Evolutionary conservation across 1,139 yeast species (phyloP).

Genomic region (Blastobotrys ciferrii): DNA sequence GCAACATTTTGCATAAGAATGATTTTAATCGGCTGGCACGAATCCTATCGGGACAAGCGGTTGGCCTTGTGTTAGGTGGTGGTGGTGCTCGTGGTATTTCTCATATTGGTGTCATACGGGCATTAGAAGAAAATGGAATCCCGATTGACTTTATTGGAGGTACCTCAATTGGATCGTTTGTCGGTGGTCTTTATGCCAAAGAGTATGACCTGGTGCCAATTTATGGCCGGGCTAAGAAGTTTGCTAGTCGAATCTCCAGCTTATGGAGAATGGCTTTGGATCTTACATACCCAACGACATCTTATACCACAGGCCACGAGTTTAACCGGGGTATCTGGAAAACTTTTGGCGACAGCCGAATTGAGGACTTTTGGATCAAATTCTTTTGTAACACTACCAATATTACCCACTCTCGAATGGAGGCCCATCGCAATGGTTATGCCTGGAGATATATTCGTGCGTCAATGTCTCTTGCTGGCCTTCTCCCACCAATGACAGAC

Average conservation of each 20-base stretch:
- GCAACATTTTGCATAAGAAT: constrained; percentile 63
- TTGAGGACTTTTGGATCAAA: constrained; percentile 93
- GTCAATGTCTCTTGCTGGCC: constrained; percentile 93
- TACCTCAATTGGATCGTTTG: constrained; percentile 92
- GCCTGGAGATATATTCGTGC: constrained; percentile 97
- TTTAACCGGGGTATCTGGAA: constrained; percentile 97
- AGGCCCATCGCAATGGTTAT: constrained; percentile 84
- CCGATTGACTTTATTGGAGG: constrained; percentile 96
- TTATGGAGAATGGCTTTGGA: constrained; percentile 83
- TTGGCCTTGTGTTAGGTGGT: constrained; percentile 92
- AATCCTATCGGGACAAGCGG: constrained; percentile 85
- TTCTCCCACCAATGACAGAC: constrained; percentile 77
- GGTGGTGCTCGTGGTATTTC: constrained; percentile 97
- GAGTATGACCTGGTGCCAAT: constrained; percentile 90
- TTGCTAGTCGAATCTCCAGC: constrained; percentile 78
- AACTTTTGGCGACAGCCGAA: constrained; percentile 84
- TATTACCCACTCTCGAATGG: constrained; percentile 93
- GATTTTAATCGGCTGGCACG: constrained; percentile 90
- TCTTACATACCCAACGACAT: constrained; percentile 87
- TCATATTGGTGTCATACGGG: constrained; percentile 88
- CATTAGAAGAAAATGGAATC: constrained; percentile 88
- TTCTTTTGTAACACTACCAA: constrained; percentile 93
- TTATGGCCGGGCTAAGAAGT: constrained; percentile 84
- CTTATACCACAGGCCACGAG: constrained; percentile 95
- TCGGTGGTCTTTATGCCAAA: constrained; percentile 91